Conservation (phyloP, 352 stramenopile genomes). For the Hyaloperonospora arabidopsidis region DNA sequence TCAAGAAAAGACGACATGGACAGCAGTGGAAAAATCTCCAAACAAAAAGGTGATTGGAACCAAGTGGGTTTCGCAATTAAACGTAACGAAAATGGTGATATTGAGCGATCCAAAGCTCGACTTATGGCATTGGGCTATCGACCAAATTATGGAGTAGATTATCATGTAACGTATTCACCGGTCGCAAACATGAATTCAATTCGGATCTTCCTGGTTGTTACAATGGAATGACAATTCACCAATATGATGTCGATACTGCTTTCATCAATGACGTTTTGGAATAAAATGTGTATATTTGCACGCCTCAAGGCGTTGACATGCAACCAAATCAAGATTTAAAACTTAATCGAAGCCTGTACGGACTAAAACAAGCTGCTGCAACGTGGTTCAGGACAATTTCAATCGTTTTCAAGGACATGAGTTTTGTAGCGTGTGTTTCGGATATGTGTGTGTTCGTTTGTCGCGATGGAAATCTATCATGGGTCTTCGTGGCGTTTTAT, state of each 20-base stretch:
- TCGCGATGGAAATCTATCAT: no score
- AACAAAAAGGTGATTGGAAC: not conserved
- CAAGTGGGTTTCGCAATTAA: not conserved
- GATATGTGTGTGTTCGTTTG: no score
- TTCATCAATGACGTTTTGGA: conserved; percentile 2
- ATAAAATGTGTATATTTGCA: not conserved
- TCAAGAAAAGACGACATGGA: no score
- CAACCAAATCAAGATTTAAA: not conserved
- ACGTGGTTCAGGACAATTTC: not conserved
- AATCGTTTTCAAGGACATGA: not conserved
- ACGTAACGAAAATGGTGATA: not conserved
- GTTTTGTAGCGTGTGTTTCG: not conserved
- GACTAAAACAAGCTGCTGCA: no score
- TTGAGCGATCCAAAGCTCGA: conserved; percentile 1
- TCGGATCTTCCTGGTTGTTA: not conserved
- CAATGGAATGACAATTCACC: not conserved
- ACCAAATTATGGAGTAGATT: conserved; percentile 5
- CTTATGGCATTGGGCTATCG: not conserved
- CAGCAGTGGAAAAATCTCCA: no score
- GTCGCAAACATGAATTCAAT: conserved; percentile 4
- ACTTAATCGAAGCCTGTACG: not conserved
- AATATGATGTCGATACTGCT: conserved; percentile 5
- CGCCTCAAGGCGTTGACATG: not conserved
- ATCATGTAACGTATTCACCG: no score
- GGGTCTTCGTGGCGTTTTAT: no score